A percentile compares a stretch with the other conserved stretches of the same genome.
Evolutionary conservation across 2,329 filamentous ascomycete species (phyloP).

Genomic region (Byssochlamys sp.): DNA sequence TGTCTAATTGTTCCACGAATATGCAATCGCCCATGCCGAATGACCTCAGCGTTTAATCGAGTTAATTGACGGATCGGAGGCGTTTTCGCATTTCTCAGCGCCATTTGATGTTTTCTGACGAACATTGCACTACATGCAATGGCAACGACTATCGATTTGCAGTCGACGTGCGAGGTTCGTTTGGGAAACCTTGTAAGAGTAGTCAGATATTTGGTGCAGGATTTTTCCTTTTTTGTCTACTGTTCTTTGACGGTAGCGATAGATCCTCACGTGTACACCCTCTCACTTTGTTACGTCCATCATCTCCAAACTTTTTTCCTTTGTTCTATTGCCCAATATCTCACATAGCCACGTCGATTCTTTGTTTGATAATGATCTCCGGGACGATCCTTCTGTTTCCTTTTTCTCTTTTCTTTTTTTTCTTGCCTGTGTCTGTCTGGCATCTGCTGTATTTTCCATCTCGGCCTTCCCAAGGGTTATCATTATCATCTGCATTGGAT

Average conservation of each 20-base stretch:
- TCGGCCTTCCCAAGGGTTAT: neutral
- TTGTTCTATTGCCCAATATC: neutral
- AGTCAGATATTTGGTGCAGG: neutral
- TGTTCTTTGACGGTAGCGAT: neutral
- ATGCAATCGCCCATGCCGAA: constrained; percentile 2
- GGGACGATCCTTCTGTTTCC: constrained; percentile 2
- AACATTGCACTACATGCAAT: neutral
- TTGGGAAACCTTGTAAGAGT: neutral
- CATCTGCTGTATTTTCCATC: constrained; percentile 3
- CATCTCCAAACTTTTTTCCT: neutral
- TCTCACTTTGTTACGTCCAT: neutral
- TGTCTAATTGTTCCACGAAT: constrained; percentile 28
- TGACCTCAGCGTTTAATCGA: neutral
- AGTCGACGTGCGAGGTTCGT: neutral
- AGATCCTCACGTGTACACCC: neutral
- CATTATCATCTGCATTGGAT: neutral
- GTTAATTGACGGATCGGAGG: neutral
- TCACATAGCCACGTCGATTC: neutral
- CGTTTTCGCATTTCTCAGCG: neutral
- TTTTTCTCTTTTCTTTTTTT: neutral
- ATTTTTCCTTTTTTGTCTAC: neutral
- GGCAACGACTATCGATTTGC: neutral
- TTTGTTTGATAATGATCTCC: constrained; percentile 1
- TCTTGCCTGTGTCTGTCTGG: constrained; percentile 1
- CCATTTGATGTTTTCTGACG: neutral